phyloP scores from a whole-genome alignment of 306 rosid species.

The Dicorynia guianensis region DNA sequence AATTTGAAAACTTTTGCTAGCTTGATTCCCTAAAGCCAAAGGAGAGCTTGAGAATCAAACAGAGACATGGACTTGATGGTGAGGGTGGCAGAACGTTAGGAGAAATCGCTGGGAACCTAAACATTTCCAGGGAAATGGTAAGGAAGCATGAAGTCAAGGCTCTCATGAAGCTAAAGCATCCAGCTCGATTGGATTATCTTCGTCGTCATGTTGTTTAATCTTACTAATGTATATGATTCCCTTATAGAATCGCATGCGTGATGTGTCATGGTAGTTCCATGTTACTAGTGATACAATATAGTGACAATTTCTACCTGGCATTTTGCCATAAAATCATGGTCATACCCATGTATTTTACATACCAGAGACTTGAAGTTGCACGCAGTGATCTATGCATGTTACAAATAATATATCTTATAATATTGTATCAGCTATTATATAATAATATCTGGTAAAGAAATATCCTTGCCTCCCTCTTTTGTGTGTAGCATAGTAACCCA shows the following conservation, averaged over 20 bases:
- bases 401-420: slow-evolving; percentile 24
- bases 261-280: slow-evolving; percentile 20
- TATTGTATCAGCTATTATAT: slow-evolving; percentile 15
- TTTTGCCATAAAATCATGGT: slow-evolving; percentile 31
- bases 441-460: neutral
- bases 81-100: slow-evolving; percentile 94
- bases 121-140: slow-evolving; percentile 96
- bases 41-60: slow-evolving; percentile 93
- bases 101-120: slow-evolving; percentile 93
- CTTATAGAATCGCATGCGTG: slow-evolving; percentile 1
- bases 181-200: slow-evolving; percentile 91
- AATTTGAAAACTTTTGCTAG: slow-evolving; percentile 44
- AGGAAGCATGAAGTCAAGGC: slow-evolving; percentile 98
- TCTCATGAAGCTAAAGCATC: slow-evolving; percentile 97
- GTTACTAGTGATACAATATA: slow-evolving; percentile 32
- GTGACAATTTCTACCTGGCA: slow-evolving; percentile 35
- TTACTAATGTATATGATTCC: slow-evolving; percentile 29
- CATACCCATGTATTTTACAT: slow-evolving; percentile 43
- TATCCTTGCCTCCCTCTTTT: neutral
- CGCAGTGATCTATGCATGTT: slow-evolving; percentile 38
- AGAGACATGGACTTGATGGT: slow-evolving; percentile 96
- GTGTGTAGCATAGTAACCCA: neutral
- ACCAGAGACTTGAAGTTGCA: slow-evolving; percentile 37
- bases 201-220: slow-evolving; percentile 74
- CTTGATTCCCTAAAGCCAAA: slow-evolving; percentile 98